These are phyloP conservation scores for Kodamaea alishanica DNA, from an alignment of 1,139 yeast species.

Conservation along the genomic window DNA sequence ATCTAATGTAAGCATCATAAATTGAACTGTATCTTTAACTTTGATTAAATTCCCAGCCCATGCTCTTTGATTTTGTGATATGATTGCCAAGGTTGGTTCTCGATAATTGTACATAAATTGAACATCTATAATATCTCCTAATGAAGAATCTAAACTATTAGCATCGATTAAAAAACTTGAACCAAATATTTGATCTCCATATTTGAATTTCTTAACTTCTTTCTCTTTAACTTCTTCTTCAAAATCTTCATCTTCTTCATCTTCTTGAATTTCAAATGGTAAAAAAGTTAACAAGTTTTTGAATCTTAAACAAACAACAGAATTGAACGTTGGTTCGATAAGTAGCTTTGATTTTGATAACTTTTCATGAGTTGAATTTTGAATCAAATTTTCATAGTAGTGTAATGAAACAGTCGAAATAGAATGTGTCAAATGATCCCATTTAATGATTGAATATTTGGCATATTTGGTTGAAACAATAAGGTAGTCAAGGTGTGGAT, in stretches of 20 bases:
- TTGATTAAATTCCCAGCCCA: constrained; percentile 75
- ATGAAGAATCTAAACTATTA: constrained; percentile 50
- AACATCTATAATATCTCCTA: constrained; percentile 61
- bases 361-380: constrained; percentile 47
- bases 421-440: constrained; percentile 54
- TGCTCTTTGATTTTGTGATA: constrained; percentile 59
- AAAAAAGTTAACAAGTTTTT: constrained; percentile 72
- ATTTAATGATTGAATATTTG: constrained; percentile 69
- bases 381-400: constrained; percentile 73
- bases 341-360: constrained; percentile 48
- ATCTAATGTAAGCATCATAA: constrained; percentile 65
- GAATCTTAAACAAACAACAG: constrained; percentile 63
- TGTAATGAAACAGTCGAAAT: constrained; percentile 78
- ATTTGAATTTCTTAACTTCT: constrained; percentile 1
- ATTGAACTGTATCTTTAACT: constrained; percentile 59
- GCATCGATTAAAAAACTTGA: constrained; percentile 59
- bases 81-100: constrained; percentile 76
- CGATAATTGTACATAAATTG: constrained; percentile 68
- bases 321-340: constrained; percentile 59
- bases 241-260: constrained; percentile 40
- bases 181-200: constrained; percentile 28
- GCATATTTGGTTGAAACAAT: constrained; percentile 71
- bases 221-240: constrained; percentile 29
- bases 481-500: constrained; percentile 54
- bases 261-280: constrained; percentile 55